These are phyloP conservation scores for Trichoderma hamatum DNA, from an alignment of 2,329 filamentous ascomycete species.

Conservation along the genomic window DNA sequence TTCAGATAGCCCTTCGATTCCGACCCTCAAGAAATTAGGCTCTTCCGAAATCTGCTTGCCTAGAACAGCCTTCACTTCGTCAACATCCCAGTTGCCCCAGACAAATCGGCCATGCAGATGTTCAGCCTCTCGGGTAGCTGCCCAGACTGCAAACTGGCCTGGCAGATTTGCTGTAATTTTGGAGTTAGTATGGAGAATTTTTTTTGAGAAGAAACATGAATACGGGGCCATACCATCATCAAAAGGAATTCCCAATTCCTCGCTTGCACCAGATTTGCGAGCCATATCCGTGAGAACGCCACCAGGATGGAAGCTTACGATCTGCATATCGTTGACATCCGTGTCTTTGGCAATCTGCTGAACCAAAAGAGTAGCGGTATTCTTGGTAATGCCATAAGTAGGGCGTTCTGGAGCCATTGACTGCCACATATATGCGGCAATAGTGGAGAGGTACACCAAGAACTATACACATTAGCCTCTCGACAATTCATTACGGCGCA, in stretches of 20 bases:
- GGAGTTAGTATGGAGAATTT: background rate
- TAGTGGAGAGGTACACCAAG: slow-evolving; percentile 29
- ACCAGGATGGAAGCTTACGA: slow-evolving; percentile 35
- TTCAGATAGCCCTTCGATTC: slow-evolving; percentile 22
- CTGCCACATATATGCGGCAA: slow-evolving; percentile 28
- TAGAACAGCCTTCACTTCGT: slow-evolving; percentile 28
- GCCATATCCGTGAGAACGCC: slow-evolving; percentile 36
- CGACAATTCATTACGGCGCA: no score
- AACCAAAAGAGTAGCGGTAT: slow-evolving; percentile 40
- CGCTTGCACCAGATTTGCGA: slow-evolving; percentile 28
- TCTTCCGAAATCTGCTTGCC: slow-evolving; percentile 27
- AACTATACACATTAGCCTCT: slow-evolving; percentile 22
- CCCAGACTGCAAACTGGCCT: slow-evolving; percentile 44
- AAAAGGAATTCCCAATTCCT: slow-evolving; percentile 27
- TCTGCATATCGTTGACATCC: slow-evolving; percentile 33
- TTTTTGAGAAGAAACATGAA: no score
- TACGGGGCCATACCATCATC: slow-evolving; percentile 6
- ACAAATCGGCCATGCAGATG: slow-evolving; percentile 47
- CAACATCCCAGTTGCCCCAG: slow-evolving; percentile 48
- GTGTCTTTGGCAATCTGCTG: slow-evolving; percentile 46
- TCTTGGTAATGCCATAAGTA: slow-evolving; percentile 45
- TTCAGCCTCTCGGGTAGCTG: slow-evolving; percentile 42
- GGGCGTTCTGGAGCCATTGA: slow-evolving; percentile 29
- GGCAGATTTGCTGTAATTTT: slow-evolving; percentile 17
- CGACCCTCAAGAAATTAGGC: slow-evolving; percentile 24